Base-by-base conservation (phyloP, 2,329 filamentous ascomycete genomes). In the Fusarium drepaniforme region DNA sequence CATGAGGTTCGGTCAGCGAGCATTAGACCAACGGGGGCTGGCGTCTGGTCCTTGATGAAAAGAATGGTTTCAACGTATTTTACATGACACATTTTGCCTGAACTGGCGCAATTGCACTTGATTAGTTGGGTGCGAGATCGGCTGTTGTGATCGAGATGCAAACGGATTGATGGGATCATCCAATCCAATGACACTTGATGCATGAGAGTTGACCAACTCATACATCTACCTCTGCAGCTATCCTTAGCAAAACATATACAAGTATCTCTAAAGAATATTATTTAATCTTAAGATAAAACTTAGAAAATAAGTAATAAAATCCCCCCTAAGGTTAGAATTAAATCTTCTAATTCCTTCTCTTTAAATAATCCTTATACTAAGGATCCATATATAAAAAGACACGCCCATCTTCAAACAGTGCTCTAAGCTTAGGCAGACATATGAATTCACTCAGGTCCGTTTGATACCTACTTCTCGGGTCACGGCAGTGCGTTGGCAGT, bases 21-120 rank as follows among this genome's bases (percentile, higher is more conserved):
- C 83, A 85, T 85, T 86, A 86, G 85, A 86, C 84, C 81, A 82
- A 77, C 79, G 67, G 72, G 81, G 76, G 76, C 74, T 72, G 82
- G 82, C 81, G 81, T 82, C 79, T 78, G 82, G 79, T 81, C 72
- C 77, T 73, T 77, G 81, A 81, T 81, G 76, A 77, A 74, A 77
- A 72, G 66, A 73, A 64, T 70, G 62, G 69, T 66, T 70, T 76
- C 63, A 64, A 75, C 65, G 72, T 33, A 72, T 56, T 57, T 46
- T 42, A 18, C 35, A 40, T 21, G 35, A 23, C 11, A 23, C 5
- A 15, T 33, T 2, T n/a, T 30, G 49, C 16, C 4, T 49, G 15
- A 16, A 53, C 49, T 53, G 5, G 49, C 8, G 25, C 18, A 33
- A 25, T 30, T 28, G 25, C 23, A 49, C 21, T 49, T 11, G 44